Evolutionary conservation across 805 yeast species (phyloP).

Genomic region (Brettanomyces anomalus): DNA sequence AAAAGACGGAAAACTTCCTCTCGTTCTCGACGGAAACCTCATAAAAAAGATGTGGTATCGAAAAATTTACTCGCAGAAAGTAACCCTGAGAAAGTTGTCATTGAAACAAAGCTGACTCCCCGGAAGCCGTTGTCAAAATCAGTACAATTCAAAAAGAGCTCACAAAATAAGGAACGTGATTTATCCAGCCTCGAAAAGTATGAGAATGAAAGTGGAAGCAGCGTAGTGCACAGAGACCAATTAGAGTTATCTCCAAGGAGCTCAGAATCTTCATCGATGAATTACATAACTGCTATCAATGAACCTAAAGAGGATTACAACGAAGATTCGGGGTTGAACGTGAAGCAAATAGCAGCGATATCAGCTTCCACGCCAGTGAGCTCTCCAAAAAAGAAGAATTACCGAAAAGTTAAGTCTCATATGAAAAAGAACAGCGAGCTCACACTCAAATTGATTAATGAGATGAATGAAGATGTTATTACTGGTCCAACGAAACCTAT

Average conservation of each 20-base stretch:
- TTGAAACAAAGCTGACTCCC: too few species aligned
- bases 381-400: not conserved
- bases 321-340: not conserved
- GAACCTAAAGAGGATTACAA: not conserved
- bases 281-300: not conserved
- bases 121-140: too few species aligned
- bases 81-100: too few species aligned
- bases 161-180: too few species aligned
- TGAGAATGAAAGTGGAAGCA: not conserved
- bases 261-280: not conserved
- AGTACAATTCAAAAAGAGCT: too few species aligned
- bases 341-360: not conserved
- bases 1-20: not conserved
- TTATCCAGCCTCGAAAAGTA: too few species aligned
- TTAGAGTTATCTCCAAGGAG: not conserved
- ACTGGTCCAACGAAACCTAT: not conserved
- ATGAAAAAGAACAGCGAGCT: not conserved
- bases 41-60: too few species aligned
- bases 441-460: not conserved
- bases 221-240: constrained; percentile 1
- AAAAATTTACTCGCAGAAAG: too few species aligned
- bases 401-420: not conserved
- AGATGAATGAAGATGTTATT: not conserved
- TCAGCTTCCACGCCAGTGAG: not conserved
- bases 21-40: too few species aligned